Evolutionary conservation across 1,284 basidiomycete genomes (phyloP).

Genomic region (Ceratobasidium sp.): DNA sequence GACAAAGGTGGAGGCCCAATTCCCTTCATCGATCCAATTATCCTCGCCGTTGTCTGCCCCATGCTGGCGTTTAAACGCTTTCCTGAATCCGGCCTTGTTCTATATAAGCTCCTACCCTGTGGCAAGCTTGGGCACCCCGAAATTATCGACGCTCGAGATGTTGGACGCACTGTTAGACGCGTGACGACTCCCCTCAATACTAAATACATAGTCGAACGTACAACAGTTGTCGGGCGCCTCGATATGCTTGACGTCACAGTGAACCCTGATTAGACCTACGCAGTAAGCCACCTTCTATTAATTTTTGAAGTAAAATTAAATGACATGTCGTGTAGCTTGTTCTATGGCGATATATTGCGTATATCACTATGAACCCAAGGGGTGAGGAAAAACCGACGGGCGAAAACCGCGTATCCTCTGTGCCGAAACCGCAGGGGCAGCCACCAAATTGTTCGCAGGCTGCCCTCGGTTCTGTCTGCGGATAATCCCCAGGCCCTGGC

Average conservation of each 20-base stretch:
- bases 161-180: constrained; percentile 47
- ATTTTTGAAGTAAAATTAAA: no score
- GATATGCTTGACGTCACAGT: constrained; percentile 16
- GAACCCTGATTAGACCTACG: background rate
- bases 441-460: no score
- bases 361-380: no score
- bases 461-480: no score
- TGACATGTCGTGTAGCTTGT: no score
- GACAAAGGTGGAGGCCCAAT: constrained; percentile 46
- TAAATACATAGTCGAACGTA: constrained; percentile 51
- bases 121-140: constrained; percentile 31
- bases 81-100: constrained; percentile 3
- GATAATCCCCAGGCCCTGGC: no score
- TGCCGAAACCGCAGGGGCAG: no score
- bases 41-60: constrained; percentile 48
- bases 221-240: constrained; percentile 35
- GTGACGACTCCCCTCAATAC: constrained; percentile 34
- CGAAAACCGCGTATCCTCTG: no score
- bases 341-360: no score
- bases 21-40: constrained; percentile 37
- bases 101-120: constrained; percentile 11
- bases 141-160: constrained; percentile 48
- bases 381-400: no score
- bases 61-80: constrained; percentile 26
- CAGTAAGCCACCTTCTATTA: no score